A percentile compares a stretch with the other conserved stretches of the same genome.
phyloP scores from a whole-genome alignment of 352 stramenopile species.

The Pythium volutum region DNA sequence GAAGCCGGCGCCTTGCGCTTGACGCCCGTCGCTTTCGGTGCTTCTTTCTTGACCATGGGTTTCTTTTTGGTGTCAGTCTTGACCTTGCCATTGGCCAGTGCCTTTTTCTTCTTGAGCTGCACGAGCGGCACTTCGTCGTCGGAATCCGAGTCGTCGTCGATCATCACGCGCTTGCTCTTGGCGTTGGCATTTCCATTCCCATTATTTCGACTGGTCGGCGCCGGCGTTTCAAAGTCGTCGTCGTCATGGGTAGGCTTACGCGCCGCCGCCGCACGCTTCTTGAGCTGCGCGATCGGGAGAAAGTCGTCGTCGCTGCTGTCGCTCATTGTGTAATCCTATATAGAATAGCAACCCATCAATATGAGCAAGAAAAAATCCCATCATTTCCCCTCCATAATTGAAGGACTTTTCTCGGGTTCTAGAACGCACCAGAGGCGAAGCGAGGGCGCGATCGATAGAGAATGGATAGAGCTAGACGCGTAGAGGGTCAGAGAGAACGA shows the following conservation, averaged over 20 bases:
- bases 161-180: constrained; percentile 34
- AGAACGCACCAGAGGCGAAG: background rate
- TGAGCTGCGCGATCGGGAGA: constrained; percentile 64
- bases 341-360: background rate
- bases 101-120: constrained; percentile 76
- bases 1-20: constrained; percentile 51
- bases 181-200: constrained; percentile 9
- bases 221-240: constrained; percentile 25
- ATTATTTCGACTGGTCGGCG: background rate
- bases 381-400: background rate
- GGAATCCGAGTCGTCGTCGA: constrained; percentile 66
- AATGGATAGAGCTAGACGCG: background rate
- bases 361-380: background rate
- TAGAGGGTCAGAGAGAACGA: background rate
- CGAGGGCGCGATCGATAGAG: constrained; percentile 10
- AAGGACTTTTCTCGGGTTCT: background rate
- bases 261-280: constrained; percentile 42
- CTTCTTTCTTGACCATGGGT: constrained; percentile 40
- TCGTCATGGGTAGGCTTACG: constrained; percentile 12
- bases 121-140: constrained; percentile 77
- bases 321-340: constrained; percentile 23
- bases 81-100: constrained; percentile 11
- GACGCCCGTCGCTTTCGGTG: background rate
- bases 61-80: constrained; percentile 18
- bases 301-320: constrained; percentile 81